A percentile compares a stretch with the other conserved stretches of the same genome.
These are phyloP conservation scores for Fusarium brevicatenulatum DNA, from an alignment of 2,329 filamentous ascomycete species.

Conservation along the genomic window DNA sequence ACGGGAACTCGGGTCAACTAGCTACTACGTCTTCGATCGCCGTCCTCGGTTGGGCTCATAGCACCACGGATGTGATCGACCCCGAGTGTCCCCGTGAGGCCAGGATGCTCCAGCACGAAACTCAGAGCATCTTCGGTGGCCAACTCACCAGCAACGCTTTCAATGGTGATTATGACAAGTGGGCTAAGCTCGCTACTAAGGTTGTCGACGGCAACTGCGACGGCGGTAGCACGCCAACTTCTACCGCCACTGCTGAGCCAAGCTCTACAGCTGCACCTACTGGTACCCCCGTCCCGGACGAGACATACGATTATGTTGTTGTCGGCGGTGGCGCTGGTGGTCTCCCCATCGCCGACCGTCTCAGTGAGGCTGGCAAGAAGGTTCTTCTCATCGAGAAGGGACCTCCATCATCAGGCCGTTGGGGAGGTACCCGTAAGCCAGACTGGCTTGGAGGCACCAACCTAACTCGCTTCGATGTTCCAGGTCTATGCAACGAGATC, in stretches of 20 bases:
- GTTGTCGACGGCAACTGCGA: background rate
- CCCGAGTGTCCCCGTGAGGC: slow-evolving; percentile 6
- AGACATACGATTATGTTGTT: slow-evolving; percentile 11
- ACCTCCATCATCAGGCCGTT: slow-evolving; percentile 3
- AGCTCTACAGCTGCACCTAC: background rate
- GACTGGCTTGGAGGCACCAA: slow-evolving; percentile 5
- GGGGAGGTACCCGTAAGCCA: slow-evolving; percentile 13
- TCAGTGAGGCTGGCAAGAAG: slow-evolving; percentile 12
- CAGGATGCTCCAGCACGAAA: slow-evolving; percentile 8
- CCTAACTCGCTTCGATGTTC: slow-evolving; percentile 12
- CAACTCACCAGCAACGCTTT: slow-evolving; percentile 5
- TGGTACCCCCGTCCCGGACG: background rate
- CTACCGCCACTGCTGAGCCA: background rate
- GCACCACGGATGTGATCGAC: background rate
- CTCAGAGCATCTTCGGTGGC: slow-evolving; percentile 11
- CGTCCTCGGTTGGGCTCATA: slow-evolving; percentile 13
- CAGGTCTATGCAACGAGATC: slow-evolving; percentile 3
- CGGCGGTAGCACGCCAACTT: background rate
- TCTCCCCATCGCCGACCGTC: slow-evolving; percentile 5
- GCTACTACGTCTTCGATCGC: background rate
- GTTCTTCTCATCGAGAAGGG: slow-evolving; percentile 13
- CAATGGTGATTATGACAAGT: background rate
- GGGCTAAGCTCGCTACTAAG: slow-evolving; percentile 5
- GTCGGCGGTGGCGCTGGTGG: slow-evolving; percentile 8
- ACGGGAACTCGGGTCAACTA: background rate